Conservation (phyloP, 345 rosid species). For the Pugionium cornutum region DNA sequence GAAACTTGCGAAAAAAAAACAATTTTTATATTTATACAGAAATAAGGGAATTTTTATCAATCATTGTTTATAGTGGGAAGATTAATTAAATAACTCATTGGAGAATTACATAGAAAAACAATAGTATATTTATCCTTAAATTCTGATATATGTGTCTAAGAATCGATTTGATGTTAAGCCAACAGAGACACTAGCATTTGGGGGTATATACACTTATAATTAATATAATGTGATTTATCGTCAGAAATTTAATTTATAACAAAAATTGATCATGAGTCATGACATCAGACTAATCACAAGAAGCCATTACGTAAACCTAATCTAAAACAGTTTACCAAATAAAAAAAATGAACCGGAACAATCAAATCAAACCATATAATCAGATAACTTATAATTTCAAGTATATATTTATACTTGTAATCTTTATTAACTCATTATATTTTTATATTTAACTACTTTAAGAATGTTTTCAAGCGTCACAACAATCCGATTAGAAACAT, state of each 20-base stretch:
- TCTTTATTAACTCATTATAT: neutral
- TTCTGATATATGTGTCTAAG: neutral
- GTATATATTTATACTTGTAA: too few relatives aligned
- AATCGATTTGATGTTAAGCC: neutral
- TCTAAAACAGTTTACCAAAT: neutral
- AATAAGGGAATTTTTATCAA: constrained; percentile 1
- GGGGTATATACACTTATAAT: neutral
- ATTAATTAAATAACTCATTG: neutral
- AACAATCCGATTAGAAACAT: too few relatives aligned
- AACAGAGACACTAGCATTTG: neutral
- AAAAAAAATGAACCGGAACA: neutral
- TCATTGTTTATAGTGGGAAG: constrained; percentile 13
- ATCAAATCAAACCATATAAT: neutral
- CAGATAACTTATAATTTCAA: too few relatives aligned
- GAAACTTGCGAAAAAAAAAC: constrained; percentile 15
- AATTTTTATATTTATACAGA: constrained; percentile 5
- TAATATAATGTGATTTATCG: neutral
- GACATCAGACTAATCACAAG: constrained; percentile 14
- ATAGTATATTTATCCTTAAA: neutral
- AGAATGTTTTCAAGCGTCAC: too few relatives aligned
- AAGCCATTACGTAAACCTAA: constrained; percentile 15
- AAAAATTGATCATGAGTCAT: neutral
- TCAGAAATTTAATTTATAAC: neutral
- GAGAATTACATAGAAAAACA: neutral
- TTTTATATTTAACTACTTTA: neutral